phyloP scores from a whole-genome alignment of 2,329 filamentous ascomycete genomes.

The Acephala macrosclerotiorum region DNA sequence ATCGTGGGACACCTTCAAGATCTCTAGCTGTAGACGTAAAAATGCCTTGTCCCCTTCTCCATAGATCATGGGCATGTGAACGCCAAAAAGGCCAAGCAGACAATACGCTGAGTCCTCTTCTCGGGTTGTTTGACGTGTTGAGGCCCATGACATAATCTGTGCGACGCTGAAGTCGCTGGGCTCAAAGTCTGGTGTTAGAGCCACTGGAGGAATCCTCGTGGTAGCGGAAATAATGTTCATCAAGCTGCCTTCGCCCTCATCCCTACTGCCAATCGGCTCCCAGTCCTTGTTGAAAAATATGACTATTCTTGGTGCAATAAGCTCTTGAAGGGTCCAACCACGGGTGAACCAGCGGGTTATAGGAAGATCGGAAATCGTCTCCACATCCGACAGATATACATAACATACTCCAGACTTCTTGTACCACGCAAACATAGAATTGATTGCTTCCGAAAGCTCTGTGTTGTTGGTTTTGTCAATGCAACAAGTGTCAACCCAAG shows the following conservation, averaged over 20 bases:
- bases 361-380: neutral
- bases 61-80: constrained; percentile 1
- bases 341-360: neutral
- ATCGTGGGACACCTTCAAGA: neutral
- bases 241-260: neutral
- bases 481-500: constrained; percentile 15
- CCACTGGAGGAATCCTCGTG: neutral
- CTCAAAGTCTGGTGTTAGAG: neutral
- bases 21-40: constrained; percentile 4
- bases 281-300: neutral
- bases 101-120: constrained; percentile 8
- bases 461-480: constrained; percentile 7
- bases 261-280: neutral
- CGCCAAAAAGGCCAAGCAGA: neutral
- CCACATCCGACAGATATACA: constrained; percentile 1
- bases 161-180: neutral
- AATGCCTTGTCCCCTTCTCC: constrained; percentile 1
- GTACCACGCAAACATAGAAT: constrained; percentile 9
- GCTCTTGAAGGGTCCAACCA: constrained; percentile 8
- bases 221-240: neutral
- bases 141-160: neutral
- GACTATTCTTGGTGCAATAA: neutral
- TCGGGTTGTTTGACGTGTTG: neutral
- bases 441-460: constrained; percentile 9
- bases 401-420: neutral